Conservation (phyloP, 2,329 filamentous ascomycete genomes). For the Parasarocladium wereldwijsianum region DNA sequence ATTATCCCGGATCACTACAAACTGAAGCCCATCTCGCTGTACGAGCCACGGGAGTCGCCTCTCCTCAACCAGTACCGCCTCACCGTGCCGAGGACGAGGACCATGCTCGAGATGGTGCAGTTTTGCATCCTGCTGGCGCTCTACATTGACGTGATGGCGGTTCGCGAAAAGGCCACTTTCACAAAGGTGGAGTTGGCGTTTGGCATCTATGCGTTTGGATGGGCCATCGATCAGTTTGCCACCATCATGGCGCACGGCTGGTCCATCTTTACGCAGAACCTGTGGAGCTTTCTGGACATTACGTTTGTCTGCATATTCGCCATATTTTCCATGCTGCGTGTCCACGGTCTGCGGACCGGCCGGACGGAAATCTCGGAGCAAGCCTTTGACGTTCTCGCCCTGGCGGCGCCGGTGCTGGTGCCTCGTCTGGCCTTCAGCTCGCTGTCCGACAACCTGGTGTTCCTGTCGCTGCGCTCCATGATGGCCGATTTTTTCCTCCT, state of each 20-base stretch:
- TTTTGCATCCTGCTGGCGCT: conserved; percentile 55
- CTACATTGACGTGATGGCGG: conserved; percentile 59
- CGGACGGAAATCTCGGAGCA: conserved; percentile 40
- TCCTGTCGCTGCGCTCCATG: conserved; percentile 70
- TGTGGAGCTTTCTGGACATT: conserved; percentile 80
- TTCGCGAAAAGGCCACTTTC: conserved; percentile 42
- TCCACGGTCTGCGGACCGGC: conserved; percentile 43
- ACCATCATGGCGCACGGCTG: conserved; percentile 62
- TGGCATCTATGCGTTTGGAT: conserved; percentile 59
- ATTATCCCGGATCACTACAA: conserved; percentile 81
- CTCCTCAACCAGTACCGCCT: conserved; percentile 75
- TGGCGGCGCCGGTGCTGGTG: conserved; percentile 64
- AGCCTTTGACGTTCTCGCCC: conserved; percentile 63
- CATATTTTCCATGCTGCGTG: conserved; percentile 51
- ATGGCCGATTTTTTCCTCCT: conserved; percentile 74
- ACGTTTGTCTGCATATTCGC: conserved; percentile 60
- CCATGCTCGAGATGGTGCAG: conserved; percentile 58
- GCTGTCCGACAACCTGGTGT: conserved; percentile 71
- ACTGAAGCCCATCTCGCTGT: conserved; percentile 65
- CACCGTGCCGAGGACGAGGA: conserved; percentile 66
- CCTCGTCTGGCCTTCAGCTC: conserved; percentile 71
- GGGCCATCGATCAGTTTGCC: conserved; percentile 65
- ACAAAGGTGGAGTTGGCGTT: conserved; percentile 51
- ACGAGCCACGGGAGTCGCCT: conserved; percentile 61
- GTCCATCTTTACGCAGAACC: conserved; percentile 52